These are phyloP conservation scores for Incumbomyces lentus DNA, from an alignment of 2,329 filamentous ascomycete genomes.

Conservation along the genomic window DNA sequence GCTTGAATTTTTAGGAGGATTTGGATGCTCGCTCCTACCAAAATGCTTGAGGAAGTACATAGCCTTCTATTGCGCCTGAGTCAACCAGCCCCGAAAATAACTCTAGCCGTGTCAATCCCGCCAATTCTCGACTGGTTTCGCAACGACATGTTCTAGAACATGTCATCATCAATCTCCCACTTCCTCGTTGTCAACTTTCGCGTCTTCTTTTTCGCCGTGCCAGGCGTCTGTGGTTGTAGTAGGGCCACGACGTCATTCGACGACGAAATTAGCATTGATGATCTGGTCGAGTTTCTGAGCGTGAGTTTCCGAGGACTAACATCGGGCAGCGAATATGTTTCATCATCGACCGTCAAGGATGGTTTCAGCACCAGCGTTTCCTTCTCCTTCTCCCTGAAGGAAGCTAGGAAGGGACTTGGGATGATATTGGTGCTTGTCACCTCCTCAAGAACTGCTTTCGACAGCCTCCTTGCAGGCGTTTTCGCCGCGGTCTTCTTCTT, in stretches of 20 bases:
- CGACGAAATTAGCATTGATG: constrained; percentile 1
- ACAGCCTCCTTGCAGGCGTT: constrained; percentile 4
- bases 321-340: constrained; percentile 11
- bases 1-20: too few relatives aligned
- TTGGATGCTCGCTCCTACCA: constrained; percentile 2
- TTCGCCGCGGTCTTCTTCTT: constrained; percentile 32
- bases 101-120: too few relatives aligned
- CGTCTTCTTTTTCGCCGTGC: constrained; percentile 29
- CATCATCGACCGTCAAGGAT: constrained; percentile 9
- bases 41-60: too few relatives aligned
- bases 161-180: constrained; percentile 35
- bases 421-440: constrained; percentile 15
- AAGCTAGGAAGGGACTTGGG: constrained; percentile 17
- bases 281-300: constrained; percentile 14
- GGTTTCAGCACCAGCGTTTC: constrained; percentile 14
- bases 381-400: constrained; percentile 9
- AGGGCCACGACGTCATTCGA: not conserved
- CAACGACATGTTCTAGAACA: not conserved
- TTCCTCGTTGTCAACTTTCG: constrained; percentile 38
- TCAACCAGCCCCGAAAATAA: too few relatives aligned
- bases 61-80: too few relatives aligned
- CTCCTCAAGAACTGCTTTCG: constrained; percentile 14
- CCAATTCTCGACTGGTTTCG: constrained; percentile 23
- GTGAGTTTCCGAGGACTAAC: constrained; percentile 19
- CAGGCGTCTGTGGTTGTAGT: constrained; percentile 14